phyloP scores from a whole-genome alignment of 352 stramenopile genomes.

The Globisporangium camurandrum region DNA sequence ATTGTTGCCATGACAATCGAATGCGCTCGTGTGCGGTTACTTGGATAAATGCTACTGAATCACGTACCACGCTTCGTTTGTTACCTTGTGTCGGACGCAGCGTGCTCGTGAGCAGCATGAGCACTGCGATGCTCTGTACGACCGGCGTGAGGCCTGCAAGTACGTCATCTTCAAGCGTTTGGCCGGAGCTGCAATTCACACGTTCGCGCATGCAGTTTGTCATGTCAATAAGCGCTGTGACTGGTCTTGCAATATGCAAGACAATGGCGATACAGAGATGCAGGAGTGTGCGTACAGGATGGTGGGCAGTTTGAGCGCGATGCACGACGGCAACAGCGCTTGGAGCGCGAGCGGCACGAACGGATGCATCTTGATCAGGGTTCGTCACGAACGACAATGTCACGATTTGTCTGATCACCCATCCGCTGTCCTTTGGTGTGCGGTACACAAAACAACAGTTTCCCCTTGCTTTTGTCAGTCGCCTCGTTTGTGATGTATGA shows the following conservation, averaged over 20 bases:
- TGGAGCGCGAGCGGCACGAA: constrained; percentile 10
- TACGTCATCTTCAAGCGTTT: constrained; percentile 42
- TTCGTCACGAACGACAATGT: too few species aligned
- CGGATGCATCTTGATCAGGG: not conserved
- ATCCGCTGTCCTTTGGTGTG: too few species aligned
- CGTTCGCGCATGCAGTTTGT: not conserved
- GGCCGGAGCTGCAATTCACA: constrained; percentile 16
- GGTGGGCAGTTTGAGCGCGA: constrained; percentile 15
- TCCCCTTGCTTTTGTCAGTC: too few species aligned
- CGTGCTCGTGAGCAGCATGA: constrained; percentile 23
- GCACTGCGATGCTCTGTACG: constrained; percentile 19
- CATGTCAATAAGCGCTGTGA: not conserved
- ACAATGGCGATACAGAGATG: not conserved
- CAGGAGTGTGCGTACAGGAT: constrained; percentile 18
- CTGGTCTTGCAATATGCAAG: not conserved
- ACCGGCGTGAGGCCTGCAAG: constrained; percentile 29
- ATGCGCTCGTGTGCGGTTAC: too few species aligned
- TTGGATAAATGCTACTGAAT: too few species aligned
- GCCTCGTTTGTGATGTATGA: too few species aligned
- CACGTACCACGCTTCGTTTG: not conserved
- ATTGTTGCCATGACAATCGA: too few species aligned
- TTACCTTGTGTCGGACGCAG: constrained; percentile 14
- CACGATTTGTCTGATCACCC: too few species aligned
- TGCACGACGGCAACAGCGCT: constrained; percentile 16
- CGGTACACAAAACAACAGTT: too few species aligned